These are phyloP conservation scores for Aristolochia fimbriata DNA, from an alignment of 164 flowering plant species.

Conservation along the genomic window DNA sequence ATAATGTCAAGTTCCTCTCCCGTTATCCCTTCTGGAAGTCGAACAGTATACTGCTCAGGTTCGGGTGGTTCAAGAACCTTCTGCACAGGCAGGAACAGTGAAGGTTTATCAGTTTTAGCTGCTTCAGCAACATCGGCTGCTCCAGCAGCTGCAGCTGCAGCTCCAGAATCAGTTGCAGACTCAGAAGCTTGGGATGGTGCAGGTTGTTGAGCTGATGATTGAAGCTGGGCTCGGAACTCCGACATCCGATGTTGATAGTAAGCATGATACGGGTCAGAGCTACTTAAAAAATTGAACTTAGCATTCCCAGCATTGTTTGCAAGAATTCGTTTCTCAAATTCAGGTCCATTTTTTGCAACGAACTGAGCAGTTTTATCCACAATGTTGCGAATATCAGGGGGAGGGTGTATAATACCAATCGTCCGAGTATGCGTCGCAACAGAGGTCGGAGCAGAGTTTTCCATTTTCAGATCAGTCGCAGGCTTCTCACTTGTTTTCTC, in stretches of 20 bases:
- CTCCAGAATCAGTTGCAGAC: slow-evolving; percentile 27
- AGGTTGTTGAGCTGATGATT: slow-evolving; percentile 31
- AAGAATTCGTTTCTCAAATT: slow-evolving; percentile 84
- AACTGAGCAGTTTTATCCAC: slow-evolving; percentile 88
- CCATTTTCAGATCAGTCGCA: slow-evolving; percentile 23
- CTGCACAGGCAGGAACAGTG: slow-evolving; percentile 47
- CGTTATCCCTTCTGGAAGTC: slow-evolving; percentile 94
- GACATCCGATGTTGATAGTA: slow-evolving; percentile 83
- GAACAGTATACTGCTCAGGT: slow-evolving; percentile 86
- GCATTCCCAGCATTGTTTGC: slow-evolving; percentile 76
- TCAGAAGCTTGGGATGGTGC: slow-evolving; percentile 27
- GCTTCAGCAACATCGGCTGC: slow-evolving; percentile 26
- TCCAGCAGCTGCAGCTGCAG: slow-evolving; percentile 18
- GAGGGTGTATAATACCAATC: slow-evolving; percentile 95
- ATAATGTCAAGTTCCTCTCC: slow-evolving; percentile 95
- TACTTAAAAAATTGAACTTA: slow-evolving; percentile 77
- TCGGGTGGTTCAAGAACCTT: slow-evolving; percentile 94
- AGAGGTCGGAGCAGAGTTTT: slow-evolving; percentile 18
- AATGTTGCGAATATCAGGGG: slow-evolving; percentile 84
- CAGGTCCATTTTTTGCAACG: slow-evolving; percentile 92
- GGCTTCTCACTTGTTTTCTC: slow-evolving; percentile 18
- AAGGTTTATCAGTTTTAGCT: slow-evolving; percentile 44
- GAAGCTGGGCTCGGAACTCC: slow-evolving; percentile 71
- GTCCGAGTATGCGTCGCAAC: slow-evolving; percentile 86
- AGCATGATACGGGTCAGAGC: slow-evolving; percentile 91